Conservation (phyloP, 2,329 filamentous ascomycete genomes). For the Sporothrix luriei region DNA sequence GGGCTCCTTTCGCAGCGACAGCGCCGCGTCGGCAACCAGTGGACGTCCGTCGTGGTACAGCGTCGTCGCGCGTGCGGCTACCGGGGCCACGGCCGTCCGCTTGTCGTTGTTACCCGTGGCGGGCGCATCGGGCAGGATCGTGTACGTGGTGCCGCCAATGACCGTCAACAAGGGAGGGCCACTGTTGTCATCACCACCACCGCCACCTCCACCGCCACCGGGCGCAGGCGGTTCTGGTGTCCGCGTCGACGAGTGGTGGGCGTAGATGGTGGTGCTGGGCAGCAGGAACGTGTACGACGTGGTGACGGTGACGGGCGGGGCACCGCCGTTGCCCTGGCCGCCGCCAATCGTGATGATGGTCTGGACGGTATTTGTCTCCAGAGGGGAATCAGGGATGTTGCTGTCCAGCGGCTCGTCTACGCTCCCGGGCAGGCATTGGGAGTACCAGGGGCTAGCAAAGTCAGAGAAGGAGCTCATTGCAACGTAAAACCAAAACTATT, state of each 20-base stretch:
- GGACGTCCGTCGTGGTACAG: conserved; percentile 8
- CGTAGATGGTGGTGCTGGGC: conserved; percentile 29
- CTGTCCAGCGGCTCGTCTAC: conserved; percentile 25
- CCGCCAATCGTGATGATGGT: conserved; percentile 30
- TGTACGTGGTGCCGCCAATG: conserved; percentile 28
- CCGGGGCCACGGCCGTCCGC: not conserved
- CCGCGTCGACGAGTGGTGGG: conserved; percentile 1
- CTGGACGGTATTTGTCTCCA: conserved; percentile 29
- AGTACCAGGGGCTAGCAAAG: conserved; percentile 30
- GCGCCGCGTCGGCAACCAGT: not conserved
- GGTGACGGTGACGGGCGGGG: conserved; percentile 27
- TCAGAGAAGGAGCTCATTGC: not conserved
- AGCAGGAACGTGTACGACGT: conserved; percentile 29
- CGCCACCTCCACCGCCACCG: not conserved
- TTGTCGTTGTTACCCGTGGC: conserved; percentile 24
- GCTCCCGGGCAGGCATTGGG: conserved; percentile 31
- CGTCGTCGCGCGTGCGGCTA: conserved; percentile 8
- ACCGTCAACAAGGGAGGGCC: conserved; percentile 13
- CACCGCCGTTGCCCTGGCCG: conserved; percentile 12
- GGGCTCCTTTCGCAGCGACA: not conserved
- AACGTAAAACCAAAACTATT: too few relatives aligned
- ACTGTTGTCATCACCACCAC: not conserved
- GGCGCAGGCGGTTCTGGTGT: conserved; percentile 1
- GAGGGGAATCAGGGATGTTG: conserved; percentile 27
- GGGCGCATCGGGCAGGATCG: conserved; percentile 23